A percentile compares a stretch with the other conserved stretches of the same genome.
Evolutionary conservation across 2,329 filamentous ascomycete species (phyloP).

Genomic region (Penicillium sp.): DNA sequence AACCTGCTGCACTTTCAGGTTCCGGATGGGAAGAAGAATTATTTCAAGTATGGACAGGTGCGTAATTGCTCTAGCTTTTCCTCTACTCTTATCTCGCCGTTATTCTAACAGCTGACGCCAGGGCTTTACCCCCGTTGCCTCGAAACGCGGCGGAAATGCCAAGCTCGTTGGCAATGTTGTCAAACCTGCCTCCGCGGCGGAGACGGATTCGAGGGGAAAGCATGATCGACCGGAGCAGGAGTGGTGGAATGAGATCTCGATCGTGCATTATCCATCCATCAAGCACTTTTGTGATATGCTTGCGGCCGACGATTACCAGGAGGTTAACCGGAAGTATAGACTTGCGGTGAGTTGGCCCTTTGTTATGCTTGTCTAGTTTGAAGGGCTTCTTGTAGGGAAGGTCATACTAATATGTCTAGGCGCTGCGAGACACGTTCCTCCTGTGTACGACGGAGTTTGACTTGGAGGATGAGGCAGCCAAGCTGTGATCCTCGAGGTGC

Average conservation of each 20-base stretch:
- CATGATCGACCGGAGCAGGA: conserved; percentile 30
- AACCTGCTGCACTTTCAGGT: conserved; percentile 64
- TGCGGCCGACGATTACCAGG: conserved; percentile 62
- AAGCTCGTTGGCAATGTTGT: conserved; percentile 67
- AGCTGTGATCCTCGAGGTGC: not conserved
- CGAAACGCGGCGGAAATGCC: conserved; percentile 60
- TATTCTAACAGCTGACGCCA: not conserved
- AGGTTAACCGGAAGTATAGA: conserved; percentile 59
- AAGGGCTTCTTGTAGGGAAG: not conserved
- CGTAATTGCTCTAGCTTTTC: not conserved
- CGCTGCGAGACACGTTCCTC: conserved; percentile 58
- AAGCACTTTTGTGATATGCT: conserved; percentile 67
- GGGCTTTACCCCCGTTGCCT: conserved; percentile 51
- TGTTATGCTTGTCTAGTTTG: not conserved
- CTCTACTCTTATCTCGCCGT: not conserved
- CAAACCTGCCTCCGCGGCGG: conserved; percentile 19
- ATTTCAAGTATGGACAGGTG: conserved; percentile 60
- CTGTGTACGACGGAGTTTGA: conserved; percentile 59
- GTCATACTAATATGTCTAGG: conserved; percentile 30
- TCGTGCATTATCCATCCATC: conserved; percentile 69
- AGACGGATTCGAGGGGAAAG: conserved; percentile 32
- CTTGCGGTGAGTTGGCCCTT: conserved; percentile 43
- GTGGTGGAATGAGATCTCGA: conserved; percentile 67
- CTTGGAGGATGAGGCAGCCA: conserved; percentile 30
- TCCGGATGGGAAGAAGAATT: conserved; percentile 57